A percentile compares a stretch with the other conserved stretches of the same genome.
These are phyloP conservation scores for Ustilago sp. DNA, from an alignment of 1,284 basidiomycete genomes.

Conservation along the genomic window DNA sequence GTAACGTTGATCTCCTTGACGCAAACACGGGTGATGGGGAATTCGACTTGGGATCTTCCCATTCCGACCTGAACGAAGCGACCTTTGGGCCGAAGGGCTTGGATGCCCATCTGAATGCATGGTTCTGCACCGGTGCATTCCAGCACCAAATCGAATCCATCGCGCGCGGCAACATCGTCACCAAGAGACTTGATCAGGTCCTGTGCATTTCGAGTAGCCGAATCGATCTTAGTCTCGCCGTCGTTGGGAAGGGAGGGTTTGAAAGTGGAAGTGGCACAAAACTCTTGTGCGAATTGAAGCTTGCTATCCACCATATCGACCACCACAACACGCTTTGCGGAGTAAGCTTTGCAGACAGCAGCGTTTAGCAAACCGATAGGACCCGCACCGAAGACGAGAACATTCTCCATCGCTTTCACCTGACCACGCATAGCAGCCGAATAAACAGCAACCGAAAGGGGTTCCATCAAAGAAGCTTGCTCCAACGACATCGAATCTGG, in stretches of 20 bases:
- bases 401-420: constrained; percentile 72
- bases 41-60: constrained; percentile 68
- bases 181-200: constrained; percentile 71
- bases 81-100: constrained; percentile 53
- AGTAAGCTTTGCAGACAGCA: constrained; percentile 85
- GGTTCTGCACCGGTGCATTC: constrained; percentile 74
- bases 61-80: constrained; percentile 74
- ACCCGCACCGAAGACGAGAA: constrained; percentile 82
- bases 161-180: constrained; percentile 71
- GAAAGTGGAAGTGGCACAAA: constrained; percentile 87
- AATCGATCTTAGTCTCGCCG: constrained; percentile 66
- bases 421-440: constrained; percentile 82
- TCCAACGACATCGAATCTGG: constrained; percentile 71
- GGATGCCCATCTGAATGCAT: constrained; percentile 66
- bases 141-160: constrained; percentile 75
- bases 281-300: constrained; percentile 85
- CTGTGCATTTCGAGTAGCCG: constrained; percentile 72
- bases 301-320: constrained; percentile 81
- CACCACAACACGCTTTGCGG: constrained; percentile 65
- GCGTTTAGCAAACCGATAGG: constrained; percentile 92
- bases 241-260: constrained; percentile 72
- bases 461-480: constrained; percentile 81
- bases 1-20: constrained; percentile 57
- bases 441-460: constrained; percentile 90
- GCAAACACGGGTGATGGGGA: constrained; percentile 71